Evolutionary conservation across 176 grass and related monocot genomes (phyloP).

Genomic region (Juncus inflexus): DNA sequence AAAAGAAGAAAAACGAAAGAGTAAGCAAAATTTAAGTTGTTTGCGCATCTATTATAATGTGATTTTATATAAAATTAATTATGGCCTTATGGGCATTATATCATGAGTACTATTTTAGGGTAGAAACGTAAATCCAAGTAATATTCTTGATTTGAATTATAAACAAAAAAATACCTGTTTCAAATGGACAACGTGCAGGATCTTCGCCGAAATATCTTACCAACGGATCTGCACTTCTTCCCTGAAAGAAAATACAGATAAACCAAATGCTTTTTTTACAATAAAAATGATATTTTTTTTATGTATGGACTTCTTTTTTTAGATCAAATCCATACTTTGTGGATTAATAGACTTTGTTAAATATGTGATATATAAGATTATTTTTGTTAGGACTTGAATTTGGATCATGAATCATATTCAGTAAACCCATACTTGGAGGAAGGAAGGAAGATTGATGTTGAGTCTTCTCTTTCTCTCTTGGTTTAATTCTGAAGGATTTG

Average conservation of each 20-base stretch:
- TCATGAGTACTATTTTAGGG: conserved; percentile 15
- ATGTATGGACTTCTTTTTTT: too few species aligned
- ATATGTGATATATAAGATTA: too few species aligned
- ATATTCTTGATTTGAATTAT: conserved; percentile 43
- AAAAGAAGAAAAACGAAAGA: neutral
- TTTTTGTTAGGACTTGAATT: too few species aligned
- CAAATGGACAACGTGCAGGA: conserved; percentile 73
- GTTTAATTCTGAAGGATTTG: too few species aligned
- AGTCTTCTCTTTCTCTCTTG: too few species aligned
- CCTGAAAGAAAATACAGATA: conserved; percentile 37
- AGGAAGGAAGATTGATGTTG: too few species aligned
- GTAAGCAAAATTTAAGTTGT: neutral
- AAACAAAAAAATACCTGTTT: conserved; percentile 68
- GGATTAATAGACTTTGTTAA: too few species aligned
- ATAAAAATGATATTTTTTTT: too few species aligned
- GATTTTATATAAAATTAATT: neutral
- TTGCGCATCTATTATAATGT: neutral
- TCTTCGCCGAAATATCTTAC: conserved; percentile 96
- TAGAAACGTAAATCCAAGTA: neutral
- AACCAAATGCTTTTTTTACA: too few species aligned
- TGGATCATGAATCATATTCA: too few species aligned
- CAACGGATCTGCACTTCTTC: conserved; percentile 76
- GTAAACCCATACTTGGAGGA: too few species aligned
- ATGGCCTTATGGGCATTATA: neutral
- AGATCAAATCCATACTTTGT: too few species aligned